Percentiles rank a stretch among this genome's conserved stretches.
Evolutionary conservation across 192 early-diverging fungal genomes (phyloP).

Genomic region (Coemansia sp.): DNA sequence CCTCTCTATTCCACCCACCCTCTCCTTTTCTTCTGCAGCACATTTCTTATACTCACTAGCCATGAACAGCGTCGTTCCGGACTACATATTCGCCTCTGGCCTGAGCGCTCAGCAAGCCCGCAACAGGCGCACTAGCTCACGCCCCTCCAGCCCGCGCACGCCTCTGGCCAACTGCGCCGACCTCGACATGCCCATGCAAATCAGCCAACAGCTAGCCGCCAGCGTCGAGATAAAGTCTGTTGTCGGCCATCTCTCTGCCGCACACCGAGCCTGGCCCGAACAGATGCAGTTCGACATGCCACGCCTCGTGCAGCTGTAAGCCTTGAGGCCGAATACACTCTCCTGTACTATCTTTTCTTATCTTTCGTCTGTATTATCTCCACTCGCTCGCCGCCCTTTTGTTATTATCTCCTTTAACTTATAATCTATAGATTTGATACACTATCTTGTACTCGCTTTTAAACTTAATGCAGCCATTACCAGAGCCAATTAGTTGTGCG

Average conservation of each 20-base stretch:
- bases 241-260: slow-evolving; percentile 31
- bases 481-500: background rate
- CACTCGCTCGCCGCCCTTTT: background rate
- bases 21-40: background rate
- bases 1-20: background rate
- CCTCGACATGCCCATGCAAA: slow-evolving; percentile 9
- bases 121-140: slow-evolving; percentile 24
- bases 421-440: background rate
- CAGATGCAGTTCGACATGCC: slow-evolving; percentile 50
- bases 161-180: slow-evolving; percentile 5
- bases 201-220: slow-evolving; percentile 9
- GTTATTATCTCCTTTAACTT: background rate
- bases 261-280: slow-evolving; percentile 42
- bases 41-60: background rate
- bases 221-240: slow-evolving; percentile 40
- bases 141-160: slow-evolving; percentile 24
- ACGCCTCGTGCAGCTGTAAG: slow-evolving; percentile 42
- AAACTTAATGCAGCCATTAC: background rate
- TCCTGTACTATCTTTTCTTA: background rate
- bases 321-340: background rate
- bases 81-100: slow-evolving; percentile 50
- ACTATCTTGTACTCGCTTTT: background rate
- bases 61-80: slow-evolving; percentile 41
- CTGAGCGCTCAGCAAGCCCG: slow-evolving; percentile 49
- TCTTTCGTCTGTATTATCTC: background rate